Evolutionary conservation across 345 rosid species (phyloP), one percentile per base, ranked within the genome.

Genomic region (Pelargonium nanum): DNA sequence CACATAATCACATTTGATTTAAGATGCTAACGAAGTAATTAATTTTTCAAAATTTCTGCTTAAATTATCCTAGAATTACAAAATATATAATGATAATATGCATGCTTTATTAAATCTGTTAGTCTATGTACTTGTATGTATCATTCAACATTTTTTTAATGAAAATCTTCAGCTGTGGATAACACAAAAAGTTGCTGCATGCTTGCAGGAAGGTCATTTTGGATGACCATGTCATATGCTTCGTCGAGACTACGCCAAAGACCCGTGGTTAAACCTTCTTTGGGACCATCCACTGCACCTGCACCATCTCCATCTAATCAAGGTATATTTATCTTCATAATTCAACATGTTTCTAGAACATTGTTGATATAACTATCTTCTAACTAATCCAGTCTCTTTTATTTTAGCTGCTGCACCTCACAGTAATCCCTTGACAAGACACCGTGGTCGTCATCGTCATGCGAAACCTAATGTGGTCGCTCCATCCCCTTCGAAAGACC

Each of bases 401-500:
- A 26, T 67, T 40, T 40, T 40, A 40, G 91, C 65, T 60, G 68
- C 89, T 53, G 66, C 59, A 55, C 83, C 88, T 48, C 62, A 62
- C 22, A 57, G 16, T 40, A 72, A 65, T 72, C 78, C 77, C 21
- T 59, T 62, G 34, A 79, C 73, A 65, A 81, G 74, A 64, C 82
- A 30, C 28, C 78, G 15, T 57, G 80, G 72, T 65, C 91, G 65
- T 58, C 83, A 78, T 70, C 87, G 50, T 74, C 94, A 67, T 62
- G 60, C 63, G 59, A 82, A 74, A 69, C 85, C 87, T 68, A 67
- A 21, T 62, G 77, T 34, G 25, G 68, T 72, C 62, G 80, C 95
- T 69, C 90, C 90, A 24, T 68, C 92, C 26, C 91, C 97, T 73
- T 77, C 85, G 6, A 77, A 82, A 55, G 76, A 65, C 50, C 83